phyloP scores from a whole-genome alignment of 2,329 filamentous ascomycete species.

The Aspergillus bombycis region DNA sequence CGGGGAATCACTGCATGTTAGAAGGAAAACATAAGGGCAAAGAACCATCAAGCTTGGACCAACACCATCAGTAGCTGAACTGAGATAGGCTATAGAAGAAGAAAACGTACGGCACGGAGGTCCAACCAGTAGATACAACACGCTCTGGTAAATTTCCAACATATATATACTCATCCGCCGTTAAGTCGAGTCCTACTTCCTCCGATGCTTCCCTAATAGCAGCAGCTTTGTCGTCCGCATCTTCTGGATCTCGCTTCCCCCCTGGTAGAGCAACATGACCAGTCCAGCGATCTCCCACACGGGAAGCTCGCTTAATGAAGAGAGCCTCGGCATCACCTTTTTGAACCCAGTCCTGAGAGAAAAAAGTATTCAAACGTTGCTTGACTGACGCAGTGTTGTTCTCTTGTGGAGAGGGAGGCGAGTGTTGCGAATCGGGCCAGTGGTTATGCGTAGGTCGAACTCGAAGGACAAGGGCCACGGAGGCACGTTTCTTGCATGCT shows the following conservation, averaged over 20 bases:
- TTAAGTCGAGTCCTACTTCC: constrained; percentile 67
- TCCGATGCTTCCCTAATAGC: constrained; percentile 67
- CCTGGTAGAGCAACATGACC: constrained; percentile 70
- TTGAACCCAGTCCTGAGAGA: constrained; percentile 66
- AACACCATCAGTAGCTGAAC: constrained; percentile 19
- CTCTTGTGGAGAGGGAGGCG: constrained; percentile 23
- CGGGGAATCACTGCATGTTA: constrained; percentile 60
- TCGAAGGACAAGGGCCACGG: constrained; percentile 66
- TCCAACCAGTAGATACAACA: constrained; percentile 68
- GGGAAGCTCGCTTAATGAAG: constrained; percentile 70
- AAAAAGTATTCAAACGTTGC: constrained; percentile 60
- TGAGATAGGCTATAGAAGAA: not conserved
- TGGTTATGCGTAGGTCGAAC: constrained; percentile 61
- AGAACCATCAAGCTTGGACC: constrained; percentile 64
- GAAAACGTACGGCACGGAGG: constrained; percentile 58
- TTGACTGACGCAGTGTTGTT: constrained; percentile 29
- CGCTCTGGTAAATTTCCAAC: constrained; percentile 68
- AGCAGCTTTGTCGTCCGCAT: constrained; percentile 64
- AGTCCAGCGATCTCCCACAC: constrained; percentile 69
- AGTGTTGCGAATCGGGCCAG: constrained; percentile 47
- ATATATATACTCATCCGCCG: constrained; percentile 47
- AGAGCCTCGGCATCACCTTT: constrained; percentile 69
- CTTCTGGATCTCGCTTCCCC: constrained; percentile 67
- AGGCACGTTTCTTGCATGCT: constrained; percentile 61
- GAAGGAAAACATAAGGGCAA: constrained; percentile 69